phyloP scores from a whole-genome alignment of 2,329 filamentous ascomycete genomes.

The Trichoderma brevicompactum region DNA sequence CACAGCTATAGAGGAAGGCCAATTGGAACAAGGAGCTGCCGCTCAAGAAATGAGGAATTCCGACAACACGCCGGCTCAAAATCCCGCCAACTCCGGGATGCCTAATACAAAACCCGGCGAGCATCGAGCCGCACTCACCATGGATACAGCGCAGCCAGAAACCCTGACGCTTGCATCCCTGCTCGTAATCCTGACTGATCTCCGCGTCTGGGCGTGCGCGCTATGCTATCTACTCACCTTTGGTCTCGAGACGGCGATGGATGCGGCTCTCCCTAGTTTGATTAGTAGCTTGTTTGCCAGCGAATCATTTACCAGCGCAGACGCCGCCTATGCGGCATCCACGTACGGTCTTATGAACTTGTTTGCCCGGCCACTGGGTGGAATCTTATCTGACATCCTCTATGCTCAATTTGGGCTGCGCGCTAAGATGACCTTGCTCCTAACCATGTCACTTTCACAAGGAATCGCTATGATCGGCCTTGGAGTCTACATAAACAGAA shows the following conservation, averaged over 20 bases:
- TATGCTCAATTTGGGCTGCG: constrained; percentile 48
- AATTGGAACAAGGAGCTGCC: constrained; percentile 45
- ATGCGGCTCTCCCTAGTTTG: constrained; percentile 61
- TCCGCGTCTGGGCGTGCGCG: constrained; percentile 58
- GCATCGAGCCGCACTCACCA: no score
- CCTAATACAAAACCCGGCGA: background rate
- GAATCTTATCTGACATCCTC: constrained; percentile 57
- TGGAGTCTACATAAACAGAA: constrained; percentile 53
- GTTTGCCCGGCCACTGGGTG: constrained; percentile 68
- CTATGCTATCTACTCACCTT: constrained; percentile 65
- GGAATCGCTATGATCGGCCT: constrained; percentile 65
- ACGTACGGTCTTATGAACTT: constrained; percentile 79
- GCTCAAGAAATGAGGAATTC: background rate
- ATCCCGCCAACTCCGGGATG: background rate
- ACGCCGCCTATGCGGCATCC: constrained; percentile 54
- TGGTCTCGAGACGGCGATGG: constrained; percentile 65
- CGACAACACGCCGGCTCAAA: background rate
- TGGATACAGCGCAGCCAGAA: constrained; percentile 10
- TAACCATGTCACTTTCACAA: constrained; percentile 59
- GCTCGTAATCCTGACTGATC: constrained; percentile 55
- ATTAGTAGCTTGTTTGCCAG: constrained; percentile 62
- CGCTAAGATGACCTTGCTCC: constrained; percentile 53
- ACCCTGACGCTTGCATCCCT: constrained; percentile 43
- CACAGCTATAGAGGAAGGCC: constrained; percentile 57
- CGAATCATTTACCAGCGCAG: constrained; percentile 61